Conservation (phyloP, 1,139 yeast species). For the Yamadazyma spencermartinsiae region DNA sequence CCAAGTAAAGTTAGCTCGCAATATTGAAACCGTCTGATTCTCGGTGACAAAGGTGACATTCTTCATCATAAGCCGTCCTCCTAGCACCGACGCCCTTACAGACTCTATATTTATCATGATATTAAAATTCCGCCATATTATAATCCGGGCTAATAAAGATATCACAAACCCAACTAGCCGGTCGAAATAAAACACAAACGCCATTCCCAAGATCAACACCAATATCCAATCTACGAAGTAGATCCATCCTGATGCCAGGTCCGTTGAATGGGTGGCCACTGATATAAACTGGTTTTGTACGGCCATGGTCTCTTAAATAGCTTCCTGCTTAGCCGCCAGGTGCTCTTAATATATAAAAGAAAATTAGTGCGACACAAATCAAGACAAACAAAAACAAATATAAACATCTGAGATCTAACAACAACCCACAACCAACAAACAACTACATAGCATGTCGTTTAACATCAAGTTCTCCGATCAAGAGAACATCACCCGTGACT, state of each 20-base stretch:
- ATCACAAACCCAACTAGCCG: conserved; percentile 66
- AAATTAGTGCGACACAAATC: too few relatives aligned
- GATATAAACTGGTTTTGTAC: conserved; percentile 17
- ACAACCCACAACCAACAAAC: conserved; percentile 4
- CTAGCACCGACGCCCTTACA: conserved; percentile 70
- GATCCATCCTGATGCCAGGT: conserved; percentile 52
- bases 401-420: conserved; percentile 1
- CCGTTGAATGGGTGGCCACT: conserved; percentile 16
- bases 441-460: neutral
- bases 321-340: neutral
- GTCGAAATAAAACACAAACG: conserved; percentile 74
- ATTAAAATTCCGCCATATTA: conserved; percentile 63
- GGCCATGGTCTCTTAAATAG: conserved; percentile 11
- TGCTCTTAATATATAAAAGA: neutral
- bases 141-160: conserved; percentile 49
- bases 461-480: conserved; percentile 10
- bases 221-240: conserved; percentile 83
- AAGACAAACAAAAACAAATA: neutral
- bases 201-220: conserved; percentile 59
- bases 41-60: conserved; percentile 70
- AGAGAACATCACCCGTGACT: conserved; percentile 14
- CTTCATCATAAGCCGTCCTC: conserved; percentile 79
- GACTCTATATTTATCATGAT: conserved; percentile 69
- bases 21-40: conserved; percentile 67
- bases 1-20: conserved; percentile 82